Evolutionary conservation across 2,329 filamentous ascomycete species (phyloP), one percentile per base, ranked within the genome.

Genomic region (Aspergillus pseudoglaucus): DNA sequence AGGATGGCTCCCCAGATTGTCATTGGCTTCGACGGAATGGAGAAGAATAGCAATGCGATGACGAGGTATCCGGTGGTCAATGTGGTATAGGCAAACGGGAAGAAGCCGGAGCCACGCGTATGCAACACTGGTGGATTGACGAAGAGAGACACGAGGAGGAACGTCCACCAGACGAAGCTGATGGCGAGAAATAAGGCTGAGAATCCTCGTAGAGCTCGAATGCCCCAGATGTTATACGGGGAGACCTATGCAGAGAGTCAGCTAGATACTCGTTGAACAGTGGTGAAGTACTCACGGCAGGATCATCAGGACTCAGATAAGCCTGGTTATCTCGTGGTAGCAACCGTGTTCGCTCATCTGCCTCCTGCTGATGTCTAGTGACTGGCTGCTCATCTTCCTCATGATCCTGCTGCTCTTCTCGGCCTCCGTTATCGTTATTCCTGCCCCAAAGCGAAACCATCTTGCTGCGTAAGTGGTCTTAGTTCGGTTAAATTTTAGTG

Each of bases 141-240:
- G 70, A 98, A 98, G 55, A 86, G 83, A 47, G 88, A 89, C 14
- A 96, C 82, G n/a, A 98, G 77, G 30, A 95, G 75, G 46, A 96
- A 68, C 8, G 88, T 78, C 91, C 93, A 97, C 91, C 91, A 97
- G n/a, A 89, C 60, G 60, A 94, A 89, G 47, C 83, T 87, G 58
- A 90, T 64, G 45, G 82, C 67, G 17, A 91, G 75, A 62, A 96
- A 87, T 33, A 88, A 59, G 47, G 95, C 75, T 4, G 89, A 91
- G 51, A 93, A 67, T 62, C 84, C 88, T 63, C 90, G 82, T 47
- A 93, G 75, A 42, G 87, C 80, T 15, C 93, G 85, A 44, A 98
- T 87, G 50, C 83, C 88, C 85, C 90, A 95, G 33, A 97, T 80
- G 60, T 98, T 98, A 72, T 96, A 96, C 0, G 93, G 93, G 3